These are phyloP conservation scores for Pelagophyceae sp. DNA, from an alignment of 352 stramenopile genomes.

Conservation along the genomic window DNA sequence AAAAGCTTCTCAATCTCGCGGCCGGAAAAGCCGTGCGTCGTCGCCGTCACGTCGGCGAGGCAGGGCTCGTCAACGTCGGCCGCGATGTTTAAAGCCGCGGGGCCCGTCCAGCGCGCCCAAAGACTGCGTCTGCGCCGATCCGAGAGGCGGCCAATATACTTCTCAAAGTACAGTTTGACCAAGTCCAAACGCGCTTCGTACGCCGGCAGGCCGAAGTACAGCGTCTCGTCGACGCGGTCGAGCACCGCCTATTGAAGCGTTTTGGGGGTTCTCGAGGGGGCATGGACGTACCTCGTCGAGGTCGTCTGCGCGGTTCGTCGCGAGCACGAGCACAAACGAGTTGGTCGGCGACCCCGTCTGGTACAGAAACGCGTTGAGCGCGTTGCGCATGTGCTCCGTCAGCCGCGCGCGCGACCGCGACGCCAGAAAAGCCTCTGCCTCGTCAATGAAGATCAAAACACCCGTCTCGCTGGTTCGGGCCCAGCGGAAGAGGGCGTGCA, in stretches of 20 bases:
- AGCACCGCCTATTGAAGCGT: too few species aligned
- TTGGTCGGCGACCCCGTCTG: constrained; percentile 80
- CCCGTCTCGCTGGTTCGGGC: constrained; percentile 70
- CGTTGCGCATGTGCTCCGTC: constrained; percentile 67
- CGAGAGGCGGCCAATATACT: constrained; percentile 54
- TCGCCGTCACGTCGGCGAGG: constrained; percentile 63
- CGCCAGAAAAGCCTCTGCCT: constrained; percentile 91
- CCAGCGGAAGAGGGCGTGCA: constrained; percentile 93
- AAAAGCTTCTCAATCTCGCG: constrained; percentile 89
- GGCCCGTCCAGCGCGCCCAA: constrained; percentile 82
- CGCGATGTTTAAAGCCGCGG: constrained; percentile 49
- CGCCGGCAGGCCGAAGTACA: constrained; percentile 78
- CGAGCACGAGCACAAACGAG: constrained; percentile 95
- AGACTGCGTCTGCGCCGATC: constrained; percentile 64
- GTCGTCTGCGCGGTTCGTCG: constrained; percentile 79
- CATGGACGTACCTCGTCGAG: too few species aligned
- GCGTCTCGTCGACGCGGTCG: constrained; percentile 89
- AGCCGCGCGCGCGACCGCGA: constrained; percentile 66
- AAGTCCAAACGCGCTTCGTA: constrained; percentile 57
- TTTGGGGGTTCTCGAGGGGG: too few species aligned
- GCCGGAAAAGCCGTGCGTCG: constrained; percentile 82
- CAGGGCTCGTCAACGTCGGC: constrained; percentile 63
- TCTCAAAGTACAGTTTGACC: constrained; percentile 40
- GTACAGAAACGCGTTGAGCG: constrained; percentile 91
- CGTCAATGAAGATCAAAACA: constrained; percentile 91